Percentiles rank a stretch among this genome's conserved stretches.
Evolutionary conservation across 768 basidiomycete genomes (phyloP).

Genomic region (Zangia roseola): DNA sequence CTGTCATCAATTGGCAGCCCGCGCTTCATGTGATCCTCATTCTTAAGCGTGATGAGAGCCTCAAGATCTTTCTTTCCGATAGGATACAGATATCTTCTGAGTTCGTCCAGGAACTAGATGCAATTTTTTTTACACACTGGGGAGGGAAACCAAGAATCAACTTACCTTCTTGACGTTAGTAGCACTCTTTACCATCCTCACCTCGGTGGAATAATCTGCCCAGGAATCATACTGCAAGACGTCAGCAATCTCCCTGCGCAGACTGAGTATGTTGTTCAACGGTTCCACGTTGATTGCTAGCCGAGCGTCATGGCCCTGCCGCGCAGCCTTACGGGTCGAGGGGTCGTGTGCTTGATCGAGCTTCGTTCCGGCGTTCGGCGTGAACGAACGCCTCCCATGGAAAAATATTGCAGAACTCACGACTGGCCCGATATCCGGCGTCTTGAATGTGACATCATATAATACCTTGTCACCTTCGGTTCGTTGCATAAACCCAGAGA

Average conservation of each 20-base stretch:
- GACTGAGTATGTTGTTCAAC: constrained; percentile 61
- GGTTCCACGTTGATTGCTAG: constrained; percentile 69
- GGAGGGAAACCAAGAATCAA: neutral
- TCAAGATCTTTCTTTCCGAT: constrained; percentile 67
- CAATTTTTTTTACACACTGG: neutral
- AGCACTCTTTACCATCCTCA: constrained; percentile 80
- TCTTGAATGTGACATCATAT: constrained; percentile 78
- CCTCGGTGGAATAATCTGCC: constrained; percentile 83
- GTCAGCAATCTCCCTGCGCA: constrained; percentile 67
- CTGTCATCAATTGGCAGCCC: constrained; percentile 65
- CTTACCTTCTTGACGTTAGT: constrained; percentile 56
- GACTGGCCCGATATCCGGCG: constrained; percentile 77
- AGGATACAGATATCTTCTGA: constrained; percentile 70
- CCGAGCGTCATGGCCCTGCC: constrained; percentile 67
- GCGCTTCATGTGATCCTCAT: constrained; percentile 62
- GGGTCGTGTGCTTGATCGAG: constrained; percentile 79
- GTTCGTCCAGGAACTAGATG: constrained; percentile 70
- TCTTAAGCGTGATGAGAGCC: constrained; percentile 69
- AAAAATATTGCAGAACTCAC: constrained; percentile 39
- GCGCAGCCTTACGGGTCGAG: constrained; percentile 62
- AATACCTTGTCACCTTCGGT: constrained; percentile 55
- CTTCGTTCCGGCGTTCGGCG: constrained; percentile 34
- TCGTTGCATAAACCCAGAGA: constrained; percentile 73
- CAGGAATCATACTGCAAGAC: constrained; percentile 75
- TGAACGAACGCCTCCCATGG: neutral